Evolutionary conservation across 306 rosid species (phyloP).

Genomic region (Sphenostylis stenocarpa): DNA sequence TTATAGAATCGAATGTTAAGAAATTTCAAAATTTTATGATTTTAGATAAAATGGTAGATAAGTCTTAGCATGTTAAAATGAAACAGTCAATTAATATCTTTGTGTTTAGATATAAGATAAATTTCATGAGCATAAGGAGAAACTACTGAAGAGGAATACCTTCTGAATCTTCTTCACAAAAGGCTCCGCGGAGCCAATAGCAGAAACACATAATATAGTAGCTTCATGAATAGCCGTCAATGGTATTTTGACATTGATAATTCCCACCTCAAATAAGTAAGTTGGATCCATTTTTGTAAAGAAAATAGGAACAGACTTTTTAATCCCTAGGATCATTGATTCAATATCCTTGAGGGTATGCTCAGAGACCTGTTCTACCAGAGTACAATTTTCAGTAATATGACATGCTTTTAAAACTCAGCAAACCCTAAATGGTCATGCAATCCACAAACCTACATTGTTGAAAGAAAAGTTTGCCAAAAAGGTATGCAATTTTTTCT

Average conservation of each 20-base stretch:
- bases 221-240: conserved; percentile 49
- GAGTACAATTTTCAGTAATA: conserved; percentile 30
- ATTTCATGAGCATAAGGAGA: background rate
- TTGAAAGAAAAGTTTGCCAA: conserved; percentile 12
- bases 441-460: background rate
- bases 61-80: background rate
- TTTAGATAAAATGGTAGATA: conserved; percentile 6
- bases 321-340: conserved; percentile 41
- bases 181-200: conserved; percentile 84
- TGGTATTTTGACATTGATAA: conserved; percentile 43
- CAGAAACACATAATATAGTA: conserved; percentile 68
- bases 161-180: conserved; percentile 67
- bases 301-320: conserved; percentile 60
- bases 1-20: background rate
- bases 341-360: conserved; percentile 52
- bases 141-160: conserved; percentile 46
- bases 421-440: background rate
- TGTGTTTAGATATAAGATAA: background rate
- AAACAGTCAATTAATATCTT: background rate
- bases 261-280: conserved; percentile 59
- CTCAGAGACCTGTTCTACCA: conserved; percentile 62
- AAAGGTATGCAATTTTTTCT: background rate
- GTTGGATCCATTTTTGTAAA: conserved; percentile 77
- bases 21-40: background rate
- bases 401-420: background rate